Evolutionary conservation across 2,329 filamentous ascomycete genomes (phyloP).

Genomic region (Chalara sp.): DNA sequence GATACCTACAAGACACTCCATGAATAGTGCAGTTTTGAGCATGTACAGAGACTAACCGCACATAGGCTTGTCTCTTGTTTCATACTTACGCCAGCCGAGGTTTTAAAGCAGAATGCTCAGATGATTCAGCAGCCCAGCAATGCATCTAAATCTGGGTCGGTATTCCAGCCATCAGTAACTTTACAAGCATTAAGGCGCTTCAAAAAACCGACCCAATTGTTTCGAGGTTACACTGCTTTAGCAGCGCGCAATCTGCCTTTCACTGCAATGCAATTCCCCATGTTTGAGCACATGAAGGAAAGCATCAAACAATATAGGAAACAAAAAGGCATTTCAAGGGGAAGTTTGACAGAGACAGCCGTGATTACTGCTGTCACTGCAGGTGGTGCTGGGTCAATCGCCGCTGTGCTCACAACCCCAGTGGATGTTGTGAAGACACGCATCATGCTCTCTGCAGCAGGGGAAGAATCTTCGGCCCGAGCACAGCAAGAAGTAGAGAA

Average conservation of each 20-base stretch:
- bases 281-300: constrained; percentile 67
- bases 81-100: constrained; percentile 81
- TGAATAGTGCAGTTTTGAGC: background rate
- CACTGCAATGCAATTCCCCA: constrained; percentile 80
- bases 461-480: constrained; percentile 23
- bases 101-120: constrained; percentile 91
- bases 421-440: constrained; percentile 86
- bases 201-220: constrained; percentile 47
- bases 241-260: constrained; percentile 80
- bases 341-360: constrained; percentile 55
- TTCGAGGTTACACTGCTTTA: constrained; percentile 71
- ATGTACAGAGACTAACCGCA: too few species aligned
- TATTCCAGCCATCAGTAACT: constrained; percentile 42
- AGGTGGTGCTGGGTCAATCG: constrained; percentile 64
- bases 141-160: constrained; percentile 31
- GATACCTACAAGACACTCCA: background rate
- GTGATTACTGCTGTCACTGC: constrained; percentile 68
- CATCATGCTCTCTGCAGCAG: constrained; percentile 66
- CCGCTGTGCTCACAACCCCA: constrained; percentile 79
- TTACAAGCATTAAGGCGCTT: constrained; percentile 51
- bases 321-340: constrained; percentile 17
- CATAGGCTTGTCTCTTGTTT: constrained; percentile 69
- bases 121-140: constrained; percentile 49
- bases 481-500: constrained; percentile 18
- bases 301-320: constrained; percentile 41